Evolutionary conservation across 192 early-diverging fungal genomes (phyloP).

Genomic region (Linnemannia exigua): DNA sequence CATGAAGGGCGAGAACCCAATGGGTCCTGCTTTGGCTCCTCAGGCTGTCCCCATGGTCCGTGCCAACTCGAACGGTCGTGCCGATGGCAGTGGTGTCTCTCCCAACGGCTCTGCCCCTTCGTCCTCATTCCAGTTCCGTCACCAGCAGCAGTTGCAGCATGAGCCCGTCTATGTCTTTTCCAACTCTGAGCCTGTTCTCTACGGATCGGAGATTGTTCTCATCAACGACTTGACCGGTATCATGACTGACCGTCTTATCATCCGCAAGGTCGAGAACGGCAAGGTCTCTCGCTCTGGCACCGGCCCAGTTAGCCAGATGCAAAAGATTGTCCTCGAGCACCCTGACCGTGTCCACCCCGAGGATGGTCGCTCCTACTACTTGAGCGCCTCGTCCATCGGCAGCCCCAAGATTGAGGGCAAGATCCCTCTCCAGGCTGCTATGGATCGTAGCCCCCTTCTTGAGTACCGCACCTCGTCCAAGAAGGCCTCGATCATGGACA

Average conservation of each 20-base stretch:
- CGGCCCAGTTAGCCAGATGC: conserved; percentile 88
- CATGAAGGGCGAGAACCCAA: conserved; percentile 43
- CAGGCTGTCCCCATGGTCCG: conserved; percentile 24
- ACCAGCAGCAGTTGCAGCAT: conserved; percentile 44
- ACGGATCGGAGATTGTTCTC: conserved; percentile 82
- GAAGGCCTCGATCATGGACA: conserved; percentile 57
- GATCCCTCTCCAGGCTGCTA: conserved; percentile 54
- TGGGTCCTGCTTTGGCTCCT: background rate
- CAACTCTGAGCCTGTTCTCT: conserved; percentile 67
- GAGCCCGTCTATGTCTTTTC: conserved; percentile 45
- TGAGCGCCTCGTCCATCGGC: conserved; percentile 59
- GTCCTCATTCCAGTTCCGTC: conserved; percentile 42
- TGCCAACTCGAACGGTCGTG: conserved; percentile 7
- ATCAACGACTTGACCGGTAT: conserved; percentile 76
- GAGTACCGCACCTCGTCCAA: conserved; percentile 56
- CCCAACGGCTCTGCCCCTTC: conserved; percentile 4
- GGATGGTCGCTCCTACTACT: conserved; percentile 51
- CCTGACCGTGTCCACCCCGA: conserved; percentile 49
- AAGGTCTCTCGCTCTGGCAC: conserved; percentile 72
- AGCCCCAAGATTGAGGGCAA: conserved; percentile 57
- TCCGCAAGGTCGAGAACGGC: conserved; percentile 86
- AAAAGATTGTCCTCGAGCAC: conserved; percentile 82
- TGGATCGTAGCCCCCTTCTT: conserved; percentile 54
- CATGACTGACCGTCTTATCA: conserved; percentile 78
- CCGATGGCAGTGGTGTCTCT: background rate